A percentile compares a stretch with the other conserved stretches of the same genome.
Evolutionary conservation across 805 yeast species (phyloP).

Genomic region (Metschnikowia hibisci): DNA sequence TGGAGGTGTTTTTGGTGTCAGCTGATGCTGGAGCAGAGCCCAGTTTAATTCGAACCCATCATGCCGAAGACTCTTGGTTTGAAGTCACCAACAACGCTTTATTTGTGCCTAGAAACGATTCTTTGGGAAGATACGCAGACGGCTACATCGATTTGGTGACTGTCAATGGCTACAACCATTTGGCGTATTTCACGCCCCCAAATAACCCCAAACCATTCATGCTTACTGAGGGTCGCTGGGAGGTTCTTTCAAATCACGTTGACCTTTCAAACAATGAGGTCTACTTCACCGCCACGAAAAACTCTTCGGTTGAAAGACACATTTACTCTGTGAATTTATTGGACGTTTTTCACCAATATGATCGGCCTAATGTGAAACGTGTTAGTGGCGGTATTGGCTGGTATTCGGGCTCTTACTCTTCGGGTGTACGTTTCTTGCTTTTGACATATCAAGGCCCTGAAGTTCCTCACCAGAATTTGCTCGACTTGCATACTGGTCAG

Average conservation of each 20-base stretch:
- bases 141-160: conserved; percentile 80
- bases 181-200: conserved; percentile 81
- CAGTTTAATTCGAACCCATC: conserved; percentile 39
- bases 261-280: conserved; percentile 41
- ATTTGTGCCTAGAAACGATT: conserved; percentile 34
- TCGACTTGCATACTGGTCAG: conserved; percentile 36
- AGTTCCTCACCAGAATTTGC: conserved; percentile 72
- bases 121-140: conserved; percentile 34
- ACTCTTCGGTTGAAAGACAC: conserved; percentile 81
- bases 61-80: conserved; percentile 59
- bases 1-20: conserved; percentile 49
- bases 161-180: conserved; percentile 61
- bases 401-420: conserved; percentile 69
- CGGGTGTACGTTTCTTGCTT: conserved; percentile 70
- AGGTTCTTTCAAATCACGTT: conserved; percentile 50
- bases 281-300: conserved; percentile 68
- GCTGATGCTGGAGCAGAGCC: conserved; percentile 24
- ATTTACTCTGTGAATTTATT: conserved; percentile 62
- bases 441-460: conserved; percentile 75
- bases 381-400: conserved; percentile 48
- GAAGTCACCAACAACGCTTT: conserved; percentile 38
- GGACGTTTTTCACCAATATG: conserved; percentile 39
- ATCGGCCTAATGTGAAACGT: conserved; percentile 21
- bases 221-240: conserved; percentile 77
- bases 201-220: conserved; percentile 42